phyloP scores from a whole-genome alignment of 2,329 filamentous ascomycete species.

The Neoascochyta sp. region DNA sequence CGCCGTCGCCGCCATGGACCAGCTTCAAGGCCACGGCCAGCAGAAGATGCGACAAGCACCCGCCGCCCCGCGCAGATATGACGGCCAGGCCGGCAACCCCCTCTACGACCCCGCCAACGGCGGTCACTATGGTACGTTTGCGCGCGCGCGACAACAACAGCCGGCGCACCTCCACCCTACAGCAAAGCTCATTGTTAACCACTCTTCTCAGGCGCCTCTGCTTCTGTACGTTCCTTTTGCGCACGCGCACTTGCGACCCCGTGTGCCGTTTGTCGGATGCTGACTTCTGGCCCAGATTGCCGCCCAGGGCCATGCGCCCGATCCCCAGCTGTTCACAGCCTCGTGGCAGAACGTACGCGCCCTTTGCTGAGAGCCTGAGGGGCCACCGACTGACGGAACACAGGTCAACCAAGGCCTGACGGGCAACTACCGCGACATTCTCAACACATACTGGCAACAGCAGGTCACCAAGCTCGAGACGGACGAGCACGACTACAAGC shows the following conservation, averaged over 20 bases:
- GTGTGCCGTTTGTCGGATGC: conserved; percentile 10
- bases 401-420: conserved; percentile 93
- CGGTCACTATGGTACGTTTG: conserved; percentile 49
- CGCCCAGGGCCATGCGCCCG: conserved; percentile 81
- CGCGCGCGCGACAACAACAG: conserved; percentile 2
- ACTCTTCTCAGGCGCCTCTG: conserved; percentile 57
- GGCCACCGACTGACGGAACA: conserved; percentile 28
- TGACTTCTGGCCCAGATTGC: conserved; percentile 63
- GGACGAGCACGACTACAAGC: conserved; percentile 96
- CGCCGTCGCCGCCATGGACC: conserved; percentile 38
- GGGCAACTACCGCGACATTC: conserved; percentile 90
- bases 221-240: conserved; percentile 55
- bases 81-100: conserved; percentile 49
- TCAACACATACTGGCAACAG: conserved; percentile 99
- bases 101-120: conserved; percentile 46
- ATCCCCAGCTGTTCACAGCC: conserved; percentile 84
- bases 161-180: conserved; percentile 6
- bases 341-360: conserved; percentile 82
- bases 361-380: too few relatives aligned
- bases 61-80: conserved; percentile 44
- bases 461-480: conserved; percentile 93
- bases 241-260: conserved; percentile 16
- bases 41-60: conserved; percentile 38
- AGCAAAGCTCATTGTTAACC: conserved; percentile 18
- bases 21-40: conserved; percentile 35